Percentiles rank a stretch among this genome's conserved stretches.
These are phyloP conservation scores for Gracilaria vermiculophylla DNA, from an alignment of 23 red algal genomes.

Conservation along the genomic window DNA sequence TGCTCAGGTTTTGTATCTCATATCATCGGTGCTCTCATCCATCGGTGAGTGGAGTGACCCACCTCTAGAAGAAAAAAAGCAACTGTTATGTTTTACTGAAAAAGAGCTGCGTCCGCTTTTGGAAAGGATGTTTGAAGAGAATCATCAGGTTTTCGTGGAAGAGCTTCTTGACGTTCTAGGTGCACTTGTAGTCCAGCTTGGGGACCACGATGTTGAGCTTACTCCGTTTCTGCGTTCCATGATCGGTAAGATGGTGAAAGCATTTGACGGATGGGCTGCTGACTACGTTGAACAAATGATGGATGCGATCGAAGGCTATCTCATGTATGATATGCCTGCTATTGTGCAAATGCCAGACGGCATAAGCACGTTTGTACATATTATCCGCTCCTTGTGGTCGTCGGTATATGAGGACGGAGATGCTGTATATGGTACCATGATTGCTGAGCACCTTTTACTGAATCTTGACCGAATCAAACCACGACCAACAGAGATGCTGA, in stretches of 20 bases:
- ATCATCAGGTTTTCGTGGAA: constrained; percentile 83
- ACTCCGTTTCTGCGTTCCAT: constrained; percentile 30
- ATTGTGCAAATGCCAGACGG: constrained; percentile 8
- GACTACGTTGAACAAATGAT: constrained; percentile 61
- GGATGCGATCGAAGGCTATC: constrained; percentile 47
- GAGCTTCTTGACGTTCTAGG: constrained; percentile 73
- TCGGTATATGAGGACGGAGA: constrained; percentile 46
- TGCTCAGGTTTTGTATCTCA: constrained; percentile 66
- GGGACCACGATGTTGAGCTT: constrained; percentile 21
- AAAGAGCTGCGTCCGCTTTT: constrained; percentile 66
- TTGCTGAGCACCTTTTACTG: constrained; percentile 42
- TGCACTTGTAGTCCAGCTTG: constrained; percentile 50
- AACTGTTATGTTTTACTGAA: constrained; percentile 25
- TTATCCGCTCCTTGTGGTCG: constrained; percentile 36
- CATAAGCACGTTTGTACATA: constrained; percentile 31
- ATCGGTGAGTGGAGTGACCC: constrained; percentile 43
- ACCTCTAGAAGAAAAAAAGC: constrained; percentile 13
- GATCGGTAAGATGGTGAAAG: constrained; percentile 38
- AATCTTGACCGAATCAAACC: not conserved
- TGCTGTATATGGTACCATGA: constrained; percentile 51
- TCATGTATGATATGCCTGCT: constrained; percentile 29
- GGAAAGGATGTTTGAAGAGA: constrained; percentile 74
- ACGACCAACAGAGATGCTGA: not conserved
- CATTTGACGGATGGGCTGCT: constrained; percentile 47
- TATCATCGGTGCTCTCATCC: constrained; percentile 54